Evolutionary conservation across 805 yeast genomes (phyloP), one percentile per base, ranked within the genome.

Genomic region (Wickerhamomyces subpelliculosus): DNA sequence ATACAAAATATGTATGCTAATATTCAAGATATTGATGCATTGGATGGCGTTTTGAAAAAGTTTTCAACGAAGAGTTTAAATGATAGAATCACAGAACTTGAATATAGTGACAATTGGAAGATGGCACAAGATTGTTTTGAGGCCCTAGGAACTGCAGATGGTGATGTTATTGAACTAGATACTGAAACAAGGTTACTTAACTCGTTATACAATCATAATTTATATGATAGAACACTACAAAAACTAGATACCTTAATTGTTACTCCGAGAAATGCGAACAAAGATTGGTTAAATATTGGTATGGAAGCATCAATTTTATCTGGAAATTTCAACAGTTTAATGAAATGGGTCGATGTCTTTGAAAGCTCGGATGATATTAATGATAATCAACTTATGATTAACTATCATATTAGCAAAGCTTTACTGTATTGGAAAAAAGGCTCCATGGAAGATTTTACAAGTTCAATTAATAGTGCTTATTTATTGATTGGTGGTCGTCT

Each of bases 1-100:
- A 59, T 93, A n/a, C 87, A 86, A 49, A 70, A 72, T 21, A 84
- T 89, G 65, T 93, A 93, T 57, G 81, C 95, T 8, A 82, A 77
- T 40, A 76, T 93, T 35, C 90, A 87, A 49, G 98, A 94, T 52
- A 71, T 80, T 27, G 99, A 93, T 63, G 80, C 96, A 0, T 67
- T 93, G 24, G 89, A 84, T 54, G 99, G 98, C 18, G 77, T 86
- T 5, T 62, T 89, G 40, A 78, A 84, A 42, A 72, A 72, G 42
- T 81, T 85, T 48, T 78, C 95, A 0, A 72, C 82, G 0, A 74
- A 77, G 29, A 75, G 78, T 45, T 61, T 87, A 32, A 72, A 75
- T n/a, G 89, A 88, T 43, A 84, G 86, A 53, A 71, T 89, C 20
- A 67, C 79, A 7, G 86, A 86, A 41, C 78, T 90, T 37, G 93